These are phyloP conservation scores for Pythium pectinolyticum DNA, from an alignment of 352 stramenopile species.

Conservation along the genomic window DNA sequence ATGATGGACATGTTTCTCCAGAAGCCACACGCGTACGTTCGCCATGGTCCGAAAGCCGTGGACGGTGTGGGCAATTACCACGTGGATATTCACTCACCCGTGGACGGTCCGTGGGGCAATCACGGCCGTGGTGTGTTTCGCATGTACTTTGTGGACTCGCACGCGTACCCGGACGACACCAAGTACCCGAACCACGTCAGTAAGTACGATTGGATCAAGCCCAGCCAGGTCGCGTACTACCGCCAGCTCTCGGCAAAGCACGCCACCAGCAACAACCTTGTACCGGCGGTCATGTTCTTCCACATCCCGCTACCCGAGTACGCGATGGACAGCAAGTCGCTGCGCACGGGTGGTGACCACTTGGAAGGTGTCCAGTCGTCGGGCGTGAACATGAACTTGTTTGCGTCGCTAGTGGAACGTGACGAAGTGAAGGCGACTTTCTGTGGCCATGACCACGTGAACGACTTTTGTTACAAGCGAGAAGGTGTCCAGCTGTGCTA, in stretches of 20 bases:
- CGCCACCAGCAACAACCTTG: not conserved
- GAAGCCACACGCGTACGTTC: conserved; percentile 44
- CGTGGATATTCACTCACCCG: conserved; percentile 41
- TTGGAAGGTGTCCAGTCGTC: conserved; percentile 14
- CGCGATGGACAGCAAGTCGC: not conserved
- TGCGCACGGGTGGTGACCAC: not conserved
- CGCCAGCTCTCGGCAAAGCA: not conserved
- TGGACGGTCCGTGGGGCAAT: conserved; percentile 32
- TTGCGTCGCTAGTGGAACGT: conserved; percentile 24
- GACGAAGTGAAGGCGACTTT: conserved; percentile 39
- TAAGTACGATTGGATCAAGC: conserved; percentile 58
- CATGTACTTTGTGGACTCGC: conserved; percentile 68
- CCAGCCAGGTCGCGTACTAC: conserved; percentile 52
- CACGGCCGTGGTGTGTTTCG: conserved; percentile 38
- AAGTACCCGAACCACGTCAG: conserved; percentile 38
- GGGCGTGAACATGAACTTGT: conserved; percentile 18
- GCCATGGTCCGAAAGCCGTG: conserved; percentile 34
- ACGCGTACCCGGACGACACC: conserved; percentile 26
- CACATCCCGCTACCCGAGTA: conserved; percentile 32
- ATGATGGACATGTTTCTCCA: conserved; percentile 39
- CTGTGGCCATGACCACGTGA: conserved; percentile 17
- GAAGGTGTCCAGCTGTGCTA: not conserved
- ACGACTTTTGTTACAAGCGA: not conserved
- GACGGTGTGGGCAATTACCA: conserved; percentile 61
- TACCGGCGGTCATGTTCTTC: conserved; percentile 40